Base-by-base conservation (phyloP, 2,329 filamentous ascomycete species). In the Didymella exigua region DNA sequence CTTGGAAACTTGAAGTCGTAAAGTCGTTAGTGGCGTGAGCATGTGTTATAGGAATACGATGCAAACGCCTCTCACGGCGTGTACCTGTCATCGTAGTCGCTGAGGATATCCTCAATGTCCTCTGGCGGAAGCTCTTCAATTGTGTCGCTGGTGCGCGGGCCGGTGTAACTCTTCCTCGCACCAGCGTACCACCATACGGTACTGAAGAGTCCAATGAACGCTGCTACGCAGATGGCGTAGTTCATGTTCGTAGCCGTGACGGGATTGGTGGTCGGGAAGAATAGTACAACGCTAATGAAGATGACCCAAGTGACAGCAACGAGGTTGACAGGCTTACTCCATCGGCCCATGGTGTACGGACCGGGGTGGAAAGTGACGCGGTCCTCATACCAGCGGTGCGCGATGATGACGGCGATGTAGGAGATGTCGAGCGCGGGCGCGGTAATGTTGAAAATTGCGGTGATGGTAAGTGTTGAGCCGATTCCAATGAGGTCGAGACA, bases 271-370 rank as follows among this genome's bases (percentile, higher is more conserved):
- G 77, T 73, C 3, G 78, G 78, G 72, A 79, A 80, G 69, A 80
- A 84, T 16, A 88, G 73, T n/a, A 87, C 79, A 9, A 82, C 76
- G 61, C 83, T 86, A 60, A 88, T 87, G 64, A 87, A 86, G 23
- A 80, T 59, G 3, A 87, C 84, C 86, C 86, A 88, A 3, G 74
- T 70, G n/a, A 85, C 78, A 1, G 85, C 83, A 11, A 86, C 70
- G 6, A 75, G 74, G 59, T 87, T 87, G 46, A 87, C 69, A 0
- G 79, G 78, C 43, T 77, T 78, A 48, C 82, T 81, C 81, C 81
- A 85, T 59, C 62, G 76, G 0, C 84, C 84, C 47, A 87, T 78
- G 0, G 80, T 83, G 63, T 81, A 86, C 2, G 83, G 84, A 0
- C 84, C 85, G 21, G 83, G 79, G 44, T 82, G 79, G 64, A 85